Evolutionary conservation across 305 asterid species (phyloP).

Genomic region (Ruellia speciosa): DNA sequence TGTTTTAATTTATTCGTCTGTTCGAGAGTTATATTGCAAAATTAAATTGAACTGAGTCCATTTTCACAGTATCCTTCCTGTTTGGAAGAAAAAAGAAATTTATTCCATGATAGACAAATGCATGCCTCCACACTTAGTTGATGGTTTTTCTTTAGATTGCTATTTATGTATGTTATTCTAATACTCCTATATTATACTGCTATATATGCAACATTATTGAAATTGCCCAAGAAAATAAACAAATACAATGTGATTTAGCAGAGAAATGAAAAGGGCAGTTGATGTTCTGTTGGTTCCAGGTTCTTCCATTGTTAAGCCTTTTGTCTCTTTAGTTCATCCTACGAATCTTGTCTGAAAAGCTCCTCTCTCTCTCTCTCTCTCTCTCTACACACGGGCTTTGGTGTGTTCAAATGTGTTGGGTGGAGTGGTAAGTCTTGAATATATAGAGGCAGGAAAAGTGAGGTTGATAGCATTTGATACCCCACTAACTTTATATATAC

Average conservation of each 20-base stretch:
- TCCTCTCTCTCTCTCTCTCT: neutral
- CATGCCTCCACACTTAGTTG: no score
- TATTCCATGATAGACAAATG: no score
- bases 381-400: neutral
- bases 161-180: neutral
- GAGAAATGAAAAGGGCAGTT: no score
- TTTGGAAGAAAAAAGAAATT: no score
- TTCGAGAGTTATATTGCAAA: no score
- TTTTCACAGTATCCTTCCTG: no score
- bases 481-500: conserved; percentile 13
- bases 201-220: no score
- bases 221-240: neutral
- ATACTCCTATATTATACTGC: no score
- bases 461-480: neutral
- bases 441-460: neutral
- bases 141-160: no score
- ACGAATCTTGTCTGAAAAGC: neutral
- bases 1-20: neutral
- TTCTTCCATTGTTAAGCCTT: neutral
- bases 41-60: no score
- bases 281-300: conserved; percentile 3
- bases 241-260: neutral
- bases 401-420: neutral
- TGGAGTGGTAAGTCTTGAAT: neutral
- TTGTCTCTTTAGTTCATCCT: neutral